These are phyloP conservation scores for Fusarium bactridioides DNA, from an alignment of 2,329 filamentous ascomycete genomes.

Conservation along the genomic window DNA sequence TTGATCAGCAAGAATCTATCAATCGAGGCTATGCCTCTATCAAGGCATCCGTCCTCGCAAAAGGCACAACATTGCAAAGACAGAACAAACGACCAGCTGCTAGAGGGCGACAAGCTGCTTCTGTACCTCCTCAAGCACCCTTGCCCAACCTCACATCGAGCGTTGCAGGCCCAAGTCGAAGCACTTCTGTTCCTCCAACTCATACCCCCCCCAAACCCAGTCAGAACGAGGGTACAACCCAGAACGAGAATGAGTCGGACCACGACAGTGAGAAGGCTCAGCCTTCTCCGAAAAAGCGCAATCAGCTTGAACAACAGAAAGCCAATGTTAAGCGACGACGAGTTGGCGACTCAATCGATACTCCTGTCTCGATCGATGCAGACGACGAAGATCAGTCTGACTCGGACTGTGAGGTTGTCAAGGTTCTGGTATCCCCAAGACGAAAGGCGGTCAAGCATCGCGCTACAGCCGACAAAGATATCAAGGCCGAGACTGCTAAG, in stretches of 20 bases:
- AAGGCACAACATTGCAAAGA: neutral
- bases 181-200: neutral
- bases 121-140: neutral
- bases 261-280: constrained; percentile 28
- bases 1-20: neutral
- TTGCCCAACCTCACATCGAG: neutral
- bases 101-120: neutral
- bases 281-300: constrained; percentile 15
- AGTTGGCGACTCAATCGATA: neutral
- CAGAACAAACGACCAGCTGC: neutral
- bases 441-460: neutral
- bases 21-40: neutral
- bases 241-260: constrained; percentile 18
- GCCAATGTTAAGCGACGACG: constrained; percentile 22
- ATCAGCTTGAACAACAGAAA: neutral
- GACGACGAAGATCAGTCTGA: neutral
- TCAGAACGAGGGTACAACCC: neutral
- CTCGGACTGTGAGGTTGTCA: constrained; percentile 15
- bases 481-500: neutral
- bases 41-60: neutral
- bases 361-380: neutral
- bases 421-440: neutral
- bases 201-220: neutral
- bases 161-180: neutral
- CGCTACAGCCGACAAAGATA: neutral